A percentile compares a stretch with the other conserved stretches of the same genome.
phyloP scores from a whole-genome alignment of 495 filamentous ascomycete species.

The Xylaria grammica region DNA sequence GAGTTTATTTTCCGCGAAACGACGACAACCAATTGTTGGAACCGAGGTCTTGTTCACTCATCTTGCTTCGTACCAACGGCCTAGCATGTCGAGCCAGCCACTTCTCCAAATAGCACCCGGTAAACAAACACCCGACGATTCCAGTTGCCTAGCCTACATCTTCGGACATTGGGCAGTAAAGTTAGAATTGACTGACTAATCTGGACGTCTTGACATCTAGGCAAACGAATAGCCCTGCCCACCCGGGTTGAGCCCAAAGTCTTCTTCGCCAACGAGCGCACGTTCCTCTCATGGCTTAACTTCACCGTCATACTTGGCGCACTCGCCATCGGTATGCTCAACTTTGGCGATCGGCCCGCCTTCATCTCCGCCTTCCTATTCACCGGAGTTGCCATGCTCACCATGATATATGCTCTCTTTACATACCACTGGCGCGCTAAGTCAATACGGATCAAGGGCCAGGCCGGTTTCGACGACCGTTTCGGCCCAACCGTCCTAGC shows the following conservation, averaged over 20 bases:
- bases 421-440: constrained; percentile 98
- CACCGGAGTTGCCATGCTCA: constrained; percentile 90
- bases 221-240: constrained; percentile 97
- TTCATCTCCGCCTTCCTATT: constrained; percentile 92
- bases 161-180: background rate
- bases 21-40: background rate
- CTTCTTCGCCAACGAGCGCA: constrained; percentile 99
- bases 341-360: constrained; percentile 93
- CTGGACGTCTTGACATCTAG: constrained; percentile 45
- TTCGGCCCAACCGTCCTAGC: constrained; percentile 91
- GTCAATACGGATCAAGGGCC: constrained; percentile 86
- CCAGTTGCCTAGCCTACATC: constrained; percentile 1
- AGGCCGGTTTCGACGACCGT: constrained; percentile 94
- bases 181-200: constrained; percentile 6
- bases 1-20: background rate
- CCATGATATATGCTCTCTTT: constrained; percentile 92
- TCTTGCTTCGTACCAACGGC: background rate
- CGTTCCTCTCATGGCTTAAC: constrained; percentile 98
- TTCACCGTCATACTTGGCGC: constrained; percentile 98
- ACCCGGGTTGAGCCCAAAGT: constrained; percentile 99
- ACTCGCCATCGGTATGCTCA: constrained; percentile 92
- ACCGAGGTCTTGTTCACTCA: background rate
- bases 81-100: constrained; percentile 89
- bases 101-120: constrained; percentile 88
- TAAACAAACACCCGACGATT: constrained; percentile 44